Base-by-base conservation (phyloP, 169 alveolate genomes). In the Cystoisospora suis region DNA sequence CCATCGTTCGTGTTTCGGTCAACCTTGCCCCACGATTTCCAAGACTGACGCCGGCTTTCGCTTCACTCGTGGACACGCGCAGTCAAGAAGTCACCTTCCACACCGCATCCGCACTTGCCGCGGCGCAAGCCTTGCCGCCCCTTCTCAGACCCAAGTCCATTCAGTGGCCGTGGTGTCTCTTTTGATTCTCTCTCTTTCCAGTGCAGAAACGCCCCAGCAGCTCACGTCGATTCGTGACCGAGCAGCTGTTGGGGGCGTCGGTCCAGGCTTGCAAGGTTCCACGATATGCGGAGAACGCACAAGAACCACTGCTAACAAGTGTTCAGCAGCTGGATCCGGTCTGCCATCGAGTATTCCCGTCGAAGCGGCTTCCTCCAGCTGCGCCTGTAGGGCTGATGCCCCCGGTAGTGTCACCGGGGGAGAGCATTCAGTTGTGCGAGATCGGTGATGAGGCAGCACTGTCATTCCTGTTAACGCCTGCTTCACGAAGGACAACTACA, bases 251-350 rank as follows among this genome's bases (percentile, higher is more conserved):
- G 42, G 77, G 77, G 77, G 0, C 7, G n/a, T 65, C 77, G 5
- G 6, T 65, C 45, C 45, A 12, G 27, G n/a, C 15, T n/a, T 65
- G 77, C 40, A 23, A 65, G 42, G 44, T 44, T 4, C 77, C 77
- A 3, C 34, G 45, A 36, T 44, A 36, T 36, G 34, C 12, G n/a
- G 3, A 32, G 42, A 9, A 9, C 12, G 77, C 4, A 1, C 45
- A n/a, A 36, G n/a, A 32, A 36, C 77, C 77, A 44, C 0, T 5
- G 1, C 77, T 65, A 15, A 65, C 77, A 1, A 44, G 42, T n/a
- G 42, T n/a, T 20, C 45, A 65, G n/a, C 77, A 65, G 42, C 45
- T 65, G 77, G 77, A 65, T n/a, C 77, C 77, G 12, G n/a, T 65
- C 77, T 17, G n/a, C 42, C 77, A n/a, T 44, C 34, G 23, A 1